Percentiles rank a stretch among this genome's conserved stretches.
phyloP scores from a whole-genome alignment of 129 eudicot genomes.

The Arctium lappa region DNA sequence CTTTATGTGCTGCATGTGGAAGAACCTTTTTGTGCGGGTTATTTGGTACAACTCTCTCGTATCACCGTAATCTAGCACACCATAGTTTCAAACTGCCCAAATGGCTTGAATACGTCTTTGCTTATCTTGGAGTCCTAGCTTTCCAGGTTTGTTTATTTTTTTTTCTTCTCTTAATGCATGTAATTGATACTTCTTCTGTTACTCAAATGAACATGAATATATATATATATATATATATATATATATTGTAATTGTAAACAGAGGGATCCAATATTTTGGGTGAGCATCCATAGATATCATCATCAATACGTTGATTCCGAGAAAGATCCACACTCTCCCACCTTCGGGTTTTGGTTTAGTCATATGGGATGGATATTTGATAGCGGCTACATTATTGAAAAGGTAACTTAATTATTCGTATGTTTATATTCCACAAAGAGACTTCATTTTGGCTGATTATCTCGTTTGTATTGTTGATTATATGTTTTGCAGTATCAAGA shows the following conservation, averaged over 20 bases:
- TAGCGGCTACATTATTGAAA: neutral
- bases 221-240: too few species aligned
- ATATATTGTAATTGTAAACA: neutral
- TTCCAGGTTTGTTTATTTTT: constrained; percentile 49
- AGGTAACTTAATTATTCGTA: neutral
- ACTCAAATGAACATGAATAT: neutral
- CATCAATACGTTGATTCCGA: constrained; percentile 35
- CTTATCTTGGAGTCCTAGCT: constrained; percentile 66
- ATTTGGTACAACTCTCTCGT: constrained; percentile 61
- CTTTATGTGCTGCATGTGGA: constrained; percentile 47
- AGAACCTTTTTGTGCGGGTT: constrained; percentile 46
- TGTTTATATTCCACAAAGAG: neutral
- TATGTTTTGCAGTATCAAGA: constrained; percentile 13
- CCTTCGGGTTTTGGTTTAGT: constrained; percentile 34
- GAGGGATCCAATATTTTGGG: constrained; percentile 45
- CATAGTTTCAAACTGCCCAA: constrained; percentile 68
- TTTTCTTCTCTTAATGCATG: neutral
- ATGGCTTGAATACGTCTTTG: constrained; percentile 82
- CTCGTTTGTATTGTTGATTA: too few species aligned
- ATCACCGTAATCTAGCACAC: constrained; percentile 68
- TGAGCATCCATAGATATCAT: constrained; percentile 40
- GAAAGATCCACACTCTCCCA: neutral
- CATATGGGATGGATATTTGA: constrained; percentile 31
- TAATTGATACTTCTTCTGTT: neutral
- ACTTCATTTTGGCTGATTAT: too few species aligned